Evolutionary conservation across 2,329 filamentous ascomycete genomes (phyloP).

Genomic region (Aspergillus clavatus): DNA sequence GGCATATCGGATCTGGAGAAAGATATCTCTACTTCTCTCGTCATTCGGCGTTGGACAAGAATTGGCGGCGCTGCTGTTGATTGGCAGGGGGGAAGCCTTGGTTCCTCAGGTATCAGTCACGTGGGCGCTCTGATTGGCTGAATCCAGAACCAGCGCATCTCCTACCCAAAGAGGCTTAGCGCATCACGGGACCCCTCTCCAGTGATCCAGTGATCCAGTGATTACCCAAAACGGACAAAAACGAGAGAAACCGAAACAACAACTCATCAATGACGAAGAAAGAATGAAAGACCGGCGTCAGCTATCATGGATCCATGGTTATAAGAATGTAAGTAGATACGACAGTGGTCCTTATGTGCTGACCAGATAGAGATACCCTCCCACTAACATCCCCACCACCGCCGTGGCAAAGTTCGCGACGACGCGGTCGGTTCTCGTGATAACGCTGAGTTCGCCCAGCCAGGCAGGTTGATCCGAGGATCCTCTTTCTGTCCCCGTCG

Average conservation of each 20-base stretch:
- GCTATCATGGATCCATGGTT: neutral
- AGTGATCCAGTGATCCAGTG: neutral
- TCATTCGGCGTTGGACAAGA: no score
- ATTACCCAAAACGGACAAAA: neutral
- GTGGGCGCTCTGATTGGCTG: neutral
- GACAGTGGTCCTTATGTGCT: neutral
- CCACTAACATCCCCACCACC: constrained; percentile 19
- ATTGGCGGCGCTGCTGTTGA: neutral
- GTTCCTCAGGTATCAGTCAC: neutral
- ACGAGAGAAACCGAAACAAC: no score
- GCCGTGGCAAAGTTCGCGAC: constrained; percentile 28
- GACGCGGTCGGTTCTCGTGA: constrained; percentile 25
- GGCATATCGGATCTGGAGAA: neutral
- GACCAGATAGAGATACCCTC: constrained; percentile 6
- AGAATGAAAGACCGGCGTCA: neutral
- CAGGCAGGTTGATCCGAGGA: constrained; percentile 3
- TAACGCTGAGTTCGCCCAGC: constrained; percentile 20
- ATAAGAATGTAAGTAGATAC: neutral
- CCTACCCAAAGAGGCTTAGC: neutral
- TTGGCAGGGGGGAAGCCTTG: neutral
- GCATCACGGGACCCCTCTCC: no score
- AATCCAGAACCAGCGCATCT: neutral
- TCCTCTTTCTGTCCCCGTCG: constrained; percentile 31
- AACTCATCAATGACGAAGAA: no score
- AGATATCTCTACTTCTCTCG: neutral